These are phyloP conservation scores for Boletus tylopilopsis DNA, from an alignment of 768 basidiomycete species.

Conservation along the genomic window DNA sequence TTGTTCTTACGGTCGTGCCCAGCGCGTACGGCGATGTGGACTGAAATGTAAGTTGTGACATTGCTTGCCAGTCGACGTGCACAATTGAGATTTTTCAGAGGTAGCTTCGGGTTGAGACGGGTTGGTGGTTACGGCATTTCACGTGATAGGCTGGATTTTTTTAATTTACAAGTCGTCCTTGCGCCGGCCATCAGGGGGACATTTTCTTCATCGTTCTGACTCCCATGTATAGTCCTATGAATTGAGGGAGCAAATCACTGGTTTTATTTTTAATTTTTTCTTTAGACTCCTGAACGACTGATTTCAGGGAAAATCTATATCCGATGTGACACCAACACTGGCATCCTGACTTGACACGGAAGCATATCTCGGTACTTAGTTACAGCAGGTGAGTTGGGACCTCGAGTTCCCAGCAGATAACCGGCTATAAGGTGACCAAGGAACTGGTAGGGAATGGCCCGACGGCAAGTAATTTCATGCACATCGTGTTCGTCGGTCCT, in stretches of 20 bases:
- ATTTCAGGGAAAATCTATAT: not conserved
- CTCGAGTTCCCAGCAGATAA: not conserved
- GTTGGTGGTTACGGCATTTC: too few species aligned
- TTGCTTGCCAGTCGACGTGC: conserved; percentile 17
- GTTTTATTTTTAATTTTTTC: too few species aligned
- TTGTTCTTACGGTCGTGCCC: conserved; percentile 35
- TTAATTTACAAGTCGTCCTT: too few species aligned
- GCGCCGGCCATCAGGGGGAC: too few species aligned
- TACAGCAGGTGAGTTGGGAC: not conserved
- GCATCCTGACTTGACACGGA: not conserved
- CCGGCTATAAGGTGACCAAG: conserved; percentile 3
- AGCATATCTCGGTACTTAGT: not conserved
- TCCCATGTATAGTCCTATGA: not conserved
- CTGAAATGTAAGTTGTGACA: conserved; percentile 44
- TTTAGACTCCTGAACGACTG: too few species aligned
- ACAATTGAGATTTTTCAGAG: too few species aligned
- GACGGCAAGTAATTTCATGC: conserved; percentile 3
- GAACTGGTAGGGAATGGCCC: not conserved
- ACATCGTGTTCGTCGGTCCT: not conserved
- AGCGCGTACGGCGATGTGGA: conserved; percentile 36
- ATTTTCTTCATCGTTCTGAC: not conserved
- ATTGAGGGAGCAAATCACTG: too few species aligned
- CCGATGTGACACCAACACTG: not conserved
- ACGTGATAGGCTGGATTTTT: too few species aligned
- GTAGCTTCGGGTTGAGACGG: too few species aligned